A percentile compares a stretch with the other conserved stretches of the same genome.
Evolutionary conservation across 2,329 filamentous ascomycete genomes (phyloP).

Genomic region (Microsporum ferrugineum): DNA sequence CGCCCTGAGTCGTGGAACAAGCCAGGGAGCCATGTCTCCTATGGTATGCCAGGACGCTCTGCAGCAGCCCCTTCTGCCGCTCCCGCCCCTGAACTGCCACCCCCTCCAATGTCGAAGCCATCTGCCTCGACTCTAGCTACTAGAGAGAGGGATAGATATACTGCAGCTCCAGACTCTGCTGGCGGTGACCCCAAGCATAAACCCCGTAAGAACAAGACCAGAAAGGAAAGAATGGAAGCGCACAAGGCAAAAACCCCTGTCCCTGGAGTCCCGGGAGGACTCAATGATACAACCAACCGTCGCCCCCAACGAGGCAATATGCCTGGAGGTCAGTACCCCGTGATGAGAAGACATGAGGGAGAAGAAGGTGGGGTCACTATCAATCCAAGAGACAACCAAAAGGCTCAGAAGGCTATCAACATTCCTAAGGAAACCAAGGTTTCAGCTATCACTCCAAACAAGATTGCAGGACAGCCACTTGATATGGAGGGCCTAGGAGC

Average conservation of each 20-base stretch:
- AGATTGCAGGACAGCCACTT: not conserved
- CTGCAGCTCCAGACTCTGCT: not conserved
- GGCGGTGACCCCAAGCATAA: not conserved
- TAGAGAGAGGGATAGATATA: not conserved
- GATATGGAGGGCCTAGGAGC: no score
- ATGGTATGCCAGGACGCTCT: not conserved
- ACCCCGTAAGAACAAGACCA: not conserved
- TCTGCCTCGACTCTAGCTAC: not conserved
- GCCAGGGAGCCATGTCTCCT: not conserved
- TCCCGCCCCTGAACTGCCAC: not conserved
- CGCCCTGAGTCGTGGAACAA: not conserved
- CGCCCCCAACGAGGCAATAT: not conserved
- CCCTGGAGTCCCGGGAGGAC: not conserved
- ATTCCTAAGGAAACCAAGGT: not conserved
- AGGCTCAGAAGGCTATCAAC: not conserved
- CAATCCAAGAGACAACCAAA: not conserved
- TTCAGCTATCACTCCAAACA: not conserved
- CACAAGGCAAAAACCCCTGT: not conserved
- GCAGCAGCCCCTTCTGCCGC: not conserved
- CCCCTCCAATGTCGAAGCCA: not conserved
- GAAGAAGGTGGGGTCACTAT: no score
- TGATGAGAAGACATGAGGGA: not conserved
- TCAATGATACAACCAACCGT: not conserved
- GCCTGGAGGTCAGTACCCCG: not conserved
- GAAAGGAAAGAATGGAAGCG: not conserved